Base-by-base conservation (phyloP, 352 stramenopile genomes). In the Globisporangium radiosum region DNA sequence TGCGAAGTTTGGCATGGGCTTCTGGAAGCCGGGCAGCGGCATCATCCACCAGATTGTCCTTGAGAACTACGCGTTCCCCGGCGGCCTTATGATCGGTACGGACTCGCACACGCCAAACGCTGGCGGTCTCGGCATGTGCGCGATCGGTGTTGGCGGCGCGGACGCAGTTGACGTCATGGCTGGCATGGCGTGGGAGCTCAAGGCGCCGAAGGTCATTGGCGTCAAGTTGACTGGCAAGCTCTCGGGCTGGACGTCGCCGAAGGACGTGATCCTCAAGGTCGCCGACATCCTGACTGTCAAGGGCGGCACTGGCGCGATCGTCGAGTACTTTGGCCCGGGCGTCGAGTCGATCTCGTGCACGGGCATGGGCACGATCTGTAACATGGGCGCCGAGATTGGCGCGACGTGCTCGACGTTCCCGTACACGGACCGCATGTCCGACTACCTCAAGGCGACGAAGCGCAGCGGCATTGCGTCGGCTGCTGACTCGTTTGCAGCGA, bases 41-140 rank as follows among this genome's bases (percentile, higher is more conserved):
- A 97, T 97, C 62, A 97, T 97, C 58, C 90, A 97, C 73, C 90
- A 97, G 85, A 97, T 97, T 54, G 88, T 97, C 52, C 71, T 97
- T 10, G 91, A 97, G 72, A 97, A 97, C 86, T 97, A 97, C 64
- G 89, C 91, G 43, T 97, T 97, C 76, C 91, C 91, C 7, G 91
- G 91, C 62, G 91, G 91, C 81, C 79, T 97, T 15, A 97, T 97
- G 88, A 97, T 97, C 65, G 91, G 91, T 57, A 97, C 91, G 54
- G 91, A 97, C 82, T 97, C 91, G 64, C 91, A 97, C 81, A 97
- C 91, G 17, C 88, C 88, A 15, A 97, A 97, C 73, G 91, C 91
- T 25, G 91, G 91, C 75, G 91, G 91, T 63, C 75, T 97, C 39
- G 91, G 91, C 61, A 97, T 97, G 91, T 96, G 86, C 75, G 91